Conservation (phyloP, 805 yeast species). For the Yarrowia bubula region DNA sequence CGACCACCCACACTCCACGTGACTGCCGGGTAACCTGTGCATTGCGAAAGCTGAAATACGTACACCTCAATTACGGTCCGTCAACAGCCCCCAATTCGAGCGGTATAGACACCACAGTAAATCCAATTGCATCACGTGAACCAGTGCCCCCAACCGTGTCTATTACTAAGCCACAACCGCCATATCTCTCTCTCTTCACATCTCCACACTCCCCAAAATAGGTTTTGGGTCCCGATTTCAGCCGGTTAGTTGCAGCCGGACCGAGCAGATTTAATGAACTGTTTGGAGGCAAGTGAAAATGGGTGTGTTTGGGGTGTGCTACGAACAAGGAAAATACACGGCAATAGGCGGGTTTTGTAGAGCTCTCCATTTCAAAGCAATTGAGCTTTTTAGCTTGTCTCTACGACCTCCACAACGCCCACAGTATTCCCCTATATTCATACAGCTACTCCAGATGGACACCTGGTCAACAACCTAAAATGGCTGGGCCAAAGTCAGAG, state of each 20-base stretch:
- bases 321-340: background rate
- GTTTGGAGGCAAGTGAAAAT: background rate
- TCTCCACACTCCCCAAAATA: background rate
- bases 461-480: constrained; percentile 21
- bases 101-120: too few relatives aligned
- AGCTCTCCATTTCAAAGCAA: background rate
- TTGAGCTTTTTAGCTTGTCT: background rate
- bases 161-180: background rate
- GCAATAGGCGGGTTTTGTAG: too few relatives aligned
- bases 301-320: background rate
- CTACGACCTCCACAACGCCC: background rate
- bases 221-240: constrained; percentile 15
- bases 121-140: too few relatives aligned
- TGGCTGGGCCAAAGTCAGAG: constrained; percentile 12
- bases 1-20: too few relatives aligned
- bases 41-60: too few relatives aligned
- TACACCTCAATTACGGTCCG: too few relatives aligned
- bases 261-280: constrained; percentile 7
- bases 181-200: background rate
- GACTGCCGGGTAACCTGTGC: too few relatives aligned
- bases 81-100: too few relatives aligned
- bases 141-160: too few relatives aligned
- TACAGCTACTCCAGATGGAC: constrained; percentile 19
- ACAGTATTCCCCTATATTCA: background rate
- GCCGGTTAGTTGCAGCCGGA: constrained; percentile 18